phyloP scores from a whole-genome alignment of 2,329 filamentous ascomycete genomes.

The Dothideomycetes sp. region DNA sequence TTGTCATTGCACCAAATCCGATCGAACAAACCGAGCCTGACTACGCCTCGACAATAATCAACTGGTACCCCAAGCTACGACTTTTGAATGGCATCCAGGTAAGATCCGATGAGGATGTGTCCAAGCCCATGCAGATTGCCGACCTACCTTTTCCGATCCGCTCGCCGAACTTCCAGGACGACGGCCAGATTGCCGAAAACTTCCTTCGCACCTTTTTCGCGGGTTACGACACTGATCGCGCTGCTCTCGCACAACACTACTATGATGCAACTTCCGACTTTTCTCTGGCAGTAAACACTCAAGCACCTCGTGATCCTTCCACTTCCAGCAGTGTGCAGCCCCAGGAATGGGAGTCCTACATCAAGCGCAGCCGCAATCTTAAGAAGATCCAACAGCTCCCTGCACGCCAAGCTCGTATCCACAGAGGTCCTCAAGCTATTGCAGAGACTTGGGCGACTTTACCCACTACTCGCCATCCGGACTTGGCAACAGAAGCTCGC shows the following conservation, averaged over 20 bases:
- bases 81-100: constrained; percentile 66
- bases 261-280: constrained; percentile 71
- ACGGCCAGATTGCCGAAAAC: constrained; percentile 60
- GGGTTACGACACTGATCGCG: constrained; percentile 62
- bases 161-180: constrained; percentile 62
- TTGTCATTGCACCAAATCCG: constrained; percentile 69
- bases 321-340: constrained; percentile 24
- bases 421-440: constrained; percentile 55
- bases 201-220: constrained; percentile 67
- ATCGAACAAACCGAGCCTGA: constrained; percentile 39
- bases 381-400: constrained; percentile 52
- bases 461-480: constrained; percentile 64
- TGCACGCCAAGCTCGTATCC: constrained; percentile 54
- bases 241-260: constrained; percentile 49
- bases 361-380: constrained; percentile 69
- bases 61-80: constrained; percentile 74
- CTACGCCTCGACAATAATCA: constrained; percentile 57
- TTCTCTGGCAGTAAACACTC: constrained; percentile 61
- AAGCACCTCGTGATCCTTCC: constrained; percentile 38
- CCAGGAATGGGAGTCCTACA: constrained; percentile 62
- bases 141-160: constrained; percentile 51
- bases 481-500: constrained; percentile 52
- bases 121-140: constrained; percentile 40
- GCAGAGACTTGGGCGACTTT: constrained; percentile 57
- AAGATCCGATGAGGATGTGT: constrained; percentile 59